Evolutionary conservation across 352 stramenopile genomes (phyloP).

Genomic region (Albugo candida): DNA sequence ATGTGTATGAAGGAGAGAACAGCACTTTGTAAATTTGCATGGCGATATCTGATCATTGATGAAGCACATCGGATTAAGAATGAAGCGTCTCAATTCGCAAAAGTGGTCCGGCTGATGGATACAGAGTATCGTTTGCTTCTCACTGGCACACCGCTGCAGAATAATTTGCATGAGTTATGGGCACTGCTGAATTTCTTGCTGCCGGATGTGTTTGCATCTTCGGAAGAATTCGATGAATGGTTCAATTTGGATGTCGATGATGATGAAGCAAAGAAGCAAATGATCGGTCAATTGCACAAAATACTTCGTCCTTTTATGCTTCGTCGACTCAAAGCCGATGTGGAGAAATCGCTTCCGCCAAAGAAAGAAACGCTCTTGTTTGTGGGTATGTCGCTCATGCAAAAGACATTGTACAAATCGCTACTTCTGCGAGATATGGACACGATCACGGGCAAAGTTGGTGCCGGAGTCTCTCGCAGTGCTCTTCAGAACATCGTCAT

Average conservation of each 20-base stretch:
- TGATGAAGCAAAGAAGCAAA: constrained; percentile 78
- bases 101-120: constrained; percentile 54
- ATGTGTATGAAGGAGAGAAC: constrained; percentile 83
- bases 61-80: constrained; percentile 82
- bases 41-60: constrained; percentile 78
- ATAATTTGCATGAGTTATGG: constrained; percentile 91
- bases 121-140: constrained; percentile 77
- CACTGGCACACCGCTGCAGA: constrained; percentile 89
- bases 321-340: constrained; percentile 94
- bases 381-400: constrained; percentile 79
- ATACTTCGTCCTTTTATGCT: constrained; percentile 93
- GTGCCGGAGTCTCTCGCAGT: constrained; percentile 49
- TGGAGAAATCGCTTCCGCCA: constrained; percentile 93
- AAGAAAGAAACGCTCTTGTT: constrained; percentile 96
- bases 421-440: constrained; percentile 91
- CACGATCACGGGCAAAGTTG: constrained; percentile 40
- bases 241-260: constrained; percentile 78
- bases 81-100: constrained; percentile 75
- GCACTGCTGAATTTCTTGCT: constrained; percentile 88
- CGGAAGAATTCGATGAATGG: constrained; percentile 77
- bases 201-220: constrained; percentile 83
- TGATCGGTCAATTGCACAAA: constrained; percentile 77
- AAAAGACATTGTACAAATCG: constrained; percentile 95
- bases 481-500: constrained; percentile 78
- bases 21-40: constrained; percentile 79